phyloP scores from a whole-genome alignment of 2,329 filamentous ascomycete genomes.

The Alternaria brassicicola region DNA sequence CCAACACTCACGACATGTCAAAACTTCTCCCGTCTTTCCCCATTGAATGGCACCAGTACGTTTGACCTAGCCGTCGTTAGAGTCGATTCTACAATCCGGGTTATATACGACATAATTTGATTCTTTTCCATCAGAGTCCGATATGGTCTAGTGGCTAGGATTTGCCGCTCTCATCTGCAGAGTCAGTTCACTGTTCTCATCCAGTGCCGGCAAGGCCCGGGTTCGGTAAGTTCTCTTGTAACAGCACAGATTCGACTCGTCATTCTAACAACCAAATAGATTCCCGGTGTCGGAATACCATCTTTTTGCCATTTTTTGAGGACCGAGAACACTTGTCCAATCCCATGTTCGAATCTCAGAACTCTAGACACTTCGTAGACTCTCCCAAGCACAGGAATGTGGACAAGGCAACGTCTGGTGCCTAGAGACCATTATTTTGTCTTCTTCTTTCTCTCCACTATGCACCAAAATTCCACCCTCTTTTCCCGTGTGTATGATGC shows the following conservation, averaged over 20 bases:
- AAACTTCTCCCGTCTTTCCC: not conserved
- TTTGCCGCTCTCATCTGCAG: conserved; percentile 19
- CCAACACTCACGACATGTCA: not conserved
- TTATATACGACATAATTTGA: not conserved
- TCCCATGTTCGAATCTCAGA: too few species aligned
- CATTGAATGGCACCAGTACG: too few species aligned
- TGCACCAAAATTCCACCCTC: too few species aligned
- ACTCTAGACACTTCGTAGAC: too few species aligned
- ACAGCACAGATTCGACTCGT: not conserved
- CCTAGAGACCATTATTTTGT: not conserved
- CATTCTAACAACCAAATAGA: not conserved
- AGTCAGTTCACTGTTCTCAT: conserved; percentile 12
- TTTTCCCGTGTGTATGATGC: too few species aligned
- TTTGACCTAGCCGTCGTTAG: not conserved
- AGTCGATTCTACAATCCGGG: not conserved
- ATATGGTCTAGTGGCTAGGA: conserved; percentile 22
- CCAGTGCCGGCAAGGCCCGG: conserved; percentile 20
- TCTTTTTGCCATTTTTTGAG: not conserved
- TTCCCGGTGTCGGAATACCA: conserved; percentile 20
- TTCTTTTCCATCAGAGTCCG: conserved; percentile 7
- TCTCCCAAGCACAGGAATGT: too few species aligned
- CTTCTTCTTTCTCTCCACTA: not conserved
- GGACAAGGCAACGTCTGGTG: too few species aligned
- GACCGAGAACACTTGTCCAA: not conserved
- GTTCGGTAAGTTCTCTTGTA: not conserved